Conservation (phyloP, 495 filamentous ascomycete species). For the Patellaria atrata region DNA sequence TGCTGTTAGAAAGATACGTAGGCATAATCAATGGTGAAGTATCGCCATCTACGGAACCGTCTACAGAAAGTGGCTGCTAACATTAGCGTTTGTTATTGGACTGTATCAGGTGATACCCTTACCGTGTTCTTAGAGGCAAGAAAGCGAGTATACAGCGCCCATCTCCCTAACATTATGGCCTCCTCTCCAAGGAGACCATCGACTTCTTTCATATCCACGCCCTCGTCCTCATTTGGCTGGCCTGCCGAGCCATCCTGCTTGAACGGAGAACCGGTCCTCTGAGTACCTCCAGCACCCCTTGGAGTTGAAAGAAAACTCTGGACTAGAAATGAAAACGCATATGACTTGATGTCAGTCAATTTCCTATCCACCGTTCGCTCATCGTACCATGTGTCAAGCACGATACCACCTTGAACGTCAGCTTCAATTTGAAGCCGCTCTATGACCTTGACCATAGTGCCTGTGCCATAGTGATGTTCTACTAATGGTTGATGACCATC, state of each 20-base stretch:
- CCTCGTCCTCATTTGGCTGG: constrained; percentile 63
- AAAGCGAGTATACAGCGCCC: constrained; percentile 87
- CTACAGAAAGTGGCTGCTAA: constrained; percentile 18
- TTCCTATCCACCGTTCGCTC: constrained; percentile 71
- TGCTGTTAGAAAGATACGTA: constrained; percentile 55
- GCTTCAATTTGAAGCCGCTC: constrained; percentile 86
- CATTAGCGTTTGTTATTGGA: constrained; percentile 8
- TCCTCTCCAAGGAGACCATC: constrained; percentile 76
- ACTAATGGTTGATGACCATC: constrained; percentile 81
- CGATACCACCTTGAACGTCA: constrained; percentile 93
- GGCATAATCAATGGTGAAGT: constrained; percentile 39
- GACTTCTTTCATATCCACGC: constrained; percentile 88
- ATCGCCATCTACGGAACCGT: constrained; percentile 11
- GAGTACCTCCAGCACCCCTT: constrained; percentile 21
- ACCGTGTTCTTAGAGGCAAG: constrained; percentile 71
- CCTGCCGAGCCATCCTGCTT: constrained; percentile 35
- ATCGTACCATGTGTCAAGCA: constrained; percentile 89
- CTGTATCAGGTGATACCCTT: constrained; percentile 20
- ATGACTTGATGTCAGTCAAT: constrained; percentile 87
- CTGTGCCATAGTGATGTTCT: constrained; percentile 79
- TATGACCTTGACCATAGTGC: constrained; percentile 92
- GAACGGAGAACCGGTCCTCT: constrained; percentile 51
- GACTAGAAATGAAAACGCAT: constrained; percentile 91
- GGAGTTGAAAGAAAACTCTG: constrained; percentile 78
- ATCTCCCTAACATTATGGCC: constrained; percentile 78